These are phyloP conservation scores for Stephanodiscus triporus DNA, from an alignment of 108 stramenopile species.

Conservation along the genomic window DNA sequence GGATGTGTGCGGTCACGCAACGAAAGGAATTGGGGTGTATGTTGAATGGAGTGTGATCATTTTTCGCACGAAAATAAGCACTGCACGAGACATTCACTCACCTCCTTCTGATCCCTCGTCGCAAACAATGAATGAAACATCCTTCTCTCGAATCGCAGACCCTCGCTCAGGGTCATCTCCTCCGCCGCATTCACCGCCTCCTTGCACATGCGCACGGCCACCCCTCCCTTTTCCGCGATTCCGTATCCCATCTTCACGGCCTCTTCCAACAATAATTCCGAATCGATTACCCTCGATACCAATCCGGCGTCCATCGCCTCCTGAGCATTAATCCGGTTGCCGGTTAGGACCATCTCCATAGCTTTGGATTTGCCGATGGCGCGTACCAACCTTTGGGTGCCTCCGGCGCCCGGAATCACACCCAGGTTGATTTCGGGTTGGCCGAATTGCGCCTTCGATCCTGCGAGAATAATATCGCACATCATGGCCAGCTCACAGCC, in stretches of 20 bases:
- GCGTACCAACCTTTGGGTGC: slow-evolving; percentile 95
- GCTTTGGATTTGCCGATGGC: slow-evolving; percentile 98
- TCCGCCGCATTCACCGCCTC: slow-evolving; percentile 98
- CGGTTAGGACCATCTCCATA: slow-evolving; percentile 98
- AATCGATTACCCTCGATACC: slow-evolving; percentile 89
- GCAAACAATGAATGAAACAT: slow-evolving; percentile 98
- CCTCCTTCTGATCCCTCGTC: slow-evolving; percentile 98
- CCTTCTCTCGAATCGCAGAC: slow-evolving; percentile 93
- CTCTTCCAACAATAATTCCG: slow-evolving; percentile 78
- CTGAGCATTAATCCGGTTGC: slow-evolving; percentile 89
- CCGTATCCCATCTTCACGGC: slow-evolving; percentile 88
- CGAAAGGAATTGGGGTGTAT: not conserved
- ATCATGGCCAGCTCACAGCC: slow-evolving; percentile 99
- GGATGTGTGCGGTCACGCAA: not conserved
- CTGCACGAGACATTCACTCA: slow-evolving; percentile 11
- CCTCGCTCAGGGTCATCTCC: slow-evolving; percentile 92
- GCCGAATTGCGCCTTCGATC: slow-evolving; percentile 93
- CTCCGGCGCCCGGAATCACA: slow-evolving; percentile 95
- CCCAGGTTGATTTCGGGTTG: slow-evolving; percentile 99
- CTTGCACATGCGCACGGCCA: slow-evolving; percentile 88
- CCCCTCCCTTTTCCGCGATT: slow-evolving; percentile 91
- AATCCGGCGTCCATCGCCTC: slow-evolving; percentile 89
- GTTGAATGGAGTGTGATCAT: not conserved
- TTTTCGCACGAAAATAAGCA: not conserved
- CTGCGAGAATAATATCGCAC: slow-evolving; percentile 97